Percentiles rank a stretch among this genome's conserved stretches.
These are phyloP conservation scores for Xylariaceae sp. DNA, from an alignment of 2,329 filamentous ascomycete species.

Conservation along the genomic window DNA sequence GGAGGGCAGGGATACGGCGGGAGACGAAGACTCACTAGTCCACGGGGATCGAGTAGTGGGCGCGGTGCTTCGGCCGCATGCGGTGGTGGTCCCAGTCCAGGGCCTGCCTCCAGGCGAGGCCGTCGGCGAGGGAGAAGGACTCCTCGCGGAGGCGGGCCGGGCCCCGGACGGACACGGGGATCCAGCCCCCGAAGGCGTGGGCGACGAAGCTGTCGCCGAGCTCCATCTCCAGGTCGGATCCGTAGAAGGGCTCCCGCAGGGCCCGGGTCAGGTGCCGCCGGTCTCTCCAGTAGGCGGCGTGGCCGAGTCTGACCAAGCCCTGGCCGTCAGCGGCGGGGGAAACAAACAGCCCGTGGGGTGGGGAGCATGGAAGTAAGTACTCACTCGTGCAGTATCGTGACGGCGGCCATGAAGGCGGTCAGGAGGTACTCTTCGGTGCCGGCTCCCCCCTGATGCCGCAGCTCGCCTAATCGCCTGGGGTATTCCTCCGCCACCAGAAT, in stretches of 20 bases:
- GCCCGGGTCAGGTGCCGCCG: conserved; percentile 18
- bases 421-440: conserved; percentile 25
- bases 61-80: conserved; percentile 23
- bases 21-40: conserved; percentile 20
- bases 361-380: conserved; percentile 10
- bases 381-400: conserved; percentile 28
- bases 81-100: conserved; percentile 25
- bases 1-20: not conserved
- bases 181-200: conserved; percentile 26
- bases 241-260: conserved; percentile 27
- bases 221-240: conserved; percentile 28
- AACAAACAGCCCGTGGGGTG: too few species aligned
- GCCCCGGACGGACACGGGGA: conserved; percentile 21
- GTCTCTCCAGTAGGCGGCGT: conserved; percentile 27
- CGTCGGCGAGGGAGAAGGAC: conserved; percentile 20
- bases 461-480: conserved; percentile 17
- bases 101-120: conserved; percentile 25
- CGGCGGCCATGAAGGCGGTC: conserved; percentile 26
- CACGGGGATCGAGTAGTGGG: conserved; percentile 26
- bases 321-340: too few species aligned
- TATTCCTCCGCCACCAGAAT: conserved; percentile 24
- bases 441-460: conserved; percentile 15
- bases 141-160: conserved; percentile 4
- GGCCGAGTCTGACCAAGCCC: conserved; percentile 21
- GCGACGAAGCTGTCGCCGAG: conserved; percentile 28